These are phyloP conservation scores for Peronosclerospora sorghi DNA, from an alignment of 352 stramenopile species.

Conservation along the genomic window DNA sequence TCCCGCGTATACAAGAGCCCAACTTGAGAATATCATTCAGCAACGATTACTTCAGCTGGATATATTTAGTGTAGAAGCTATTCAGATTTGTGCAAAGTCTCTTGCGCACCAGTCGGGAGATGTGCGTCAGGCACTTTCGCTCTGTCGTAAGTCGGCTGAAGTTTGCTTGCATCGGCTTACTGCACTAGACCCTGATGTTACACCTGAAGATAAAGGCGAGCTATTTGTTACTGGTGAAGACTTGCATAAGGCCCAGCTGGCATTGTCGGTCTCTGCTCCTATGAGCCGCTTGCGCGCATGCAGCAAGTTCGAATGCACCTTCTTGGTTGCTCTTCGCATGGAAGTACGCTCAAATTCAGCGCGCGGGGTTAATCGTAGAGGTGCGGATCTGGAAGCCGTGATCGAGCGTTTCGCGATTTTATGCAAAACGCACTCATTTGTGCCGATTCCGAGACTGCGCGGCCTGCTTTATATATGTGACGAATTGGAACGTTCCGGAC, in stretches of 20 bases:
- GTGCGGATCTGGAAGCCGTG: constrained; percentile 48
- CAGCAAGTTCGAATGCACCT: constrained; percentile 66
- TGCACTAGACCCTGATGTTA: neutral
- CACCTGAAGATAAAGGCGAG: constrained; percentile 1
- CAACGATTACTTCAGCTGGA: constrained; percentile 42
- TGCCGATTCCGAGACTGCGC: constrained; percentile 37
- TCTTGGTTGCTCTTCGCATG: constrained; percentile 53
- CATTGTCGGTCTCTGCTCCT: constrained; percentile 42
- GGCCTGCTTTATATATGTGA: constrained; percentile 49
- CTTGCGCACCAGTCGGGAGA: constrained; percentile 59
- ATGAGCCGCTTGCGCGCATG: constrained; percentile 40
- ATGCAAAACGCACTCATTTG: constrained; percentile 55
- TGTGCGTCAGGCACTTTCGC: constrained; percentile 48
- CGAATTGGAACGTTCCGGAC: constrained; percentile 47
- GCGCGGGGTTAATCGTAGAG: constrained; percentile 16
- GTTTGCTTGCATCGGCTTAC: constrained; percentile 36
- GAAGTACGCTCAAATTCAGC: constrained; percentile 31
- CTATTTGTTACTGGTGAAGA: constrained; percentile 40
- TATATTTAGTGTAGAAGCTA: constrained; percentile 49
- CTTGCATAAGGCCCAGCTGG: constrained; percentile 37
- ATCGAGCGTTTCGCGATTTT: constrained; percentile 52
- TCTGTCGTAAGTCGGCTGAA: constrained; percentile 55
- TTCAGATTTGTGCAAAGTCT: constrained; percentile 56
- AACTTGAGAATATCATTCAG: constrained; percentile 58
- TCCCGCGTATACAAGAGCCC: constrained; percentile 42